Percentiles rank a stretch among this genome's conserved stretches.
phyloP scores from a whole-genome alignment of 495 filamentous ascomycete species.

The Patellaria atrata region DNA sequence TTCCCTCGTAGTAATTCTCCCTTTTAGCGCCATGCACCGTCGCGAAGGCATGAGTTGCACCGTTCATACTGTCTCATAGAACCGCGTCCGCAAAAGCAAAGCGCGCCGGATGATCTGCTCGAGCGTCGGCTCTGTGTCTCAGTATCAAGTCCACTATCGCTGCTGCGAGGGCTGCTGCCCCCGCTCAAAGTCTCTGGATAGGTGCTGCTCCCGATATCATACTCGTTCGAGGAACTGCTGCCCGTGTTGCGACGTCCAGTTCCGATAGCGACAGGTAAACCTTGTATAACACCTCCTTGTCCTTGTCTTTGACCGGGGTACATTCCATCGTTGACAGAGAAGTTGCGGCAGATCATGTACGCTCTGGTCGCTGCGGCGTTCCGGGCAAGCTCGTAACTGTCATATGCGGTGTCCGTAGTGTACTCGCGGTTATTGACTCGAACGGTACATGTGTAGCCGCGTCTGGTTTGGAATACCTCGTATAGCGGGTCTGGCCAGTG shows the following conservation, averaged over 20 bases:
- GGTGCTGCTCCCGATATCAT: conserved; percentile 27
- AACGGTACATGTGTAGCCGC: conserved; percentile 79
- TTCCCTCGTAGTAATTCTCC: too few species aligned
- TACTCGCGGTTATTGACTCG: conserved; percentile 96
- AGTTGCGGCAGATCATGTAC: conserved; percentile 96
- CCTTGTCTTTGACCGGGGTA: conserved; percentile 52
- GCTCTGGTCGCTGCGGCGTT: conserved; percentile 94
- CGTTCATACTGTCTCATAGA: conserved; percentile 16
- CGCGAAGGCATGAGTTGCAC: conserved; percentile 19
- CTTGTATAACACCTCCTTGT: conserved; percentile 66
- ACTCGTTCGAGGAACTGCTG: conserved; percentile 30
- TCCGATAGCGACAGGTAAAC: conserved; percentile 62
- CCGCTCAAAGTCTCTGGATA: conserved; percentile 31
- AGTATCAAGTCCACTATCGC: conserved; percentile 27
- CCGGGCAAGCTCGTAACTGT: conserved; percentile 65
- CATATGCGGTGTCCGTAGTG: conserved; percentile 75
- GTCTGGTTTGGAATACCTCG: conserved; percentile 56
- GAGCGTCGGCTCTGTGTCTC: conserved; percentile 16
- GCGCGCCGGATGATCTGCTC: conserved; percentile 14
- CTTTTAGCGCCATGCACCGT: conserved; percentile 15
- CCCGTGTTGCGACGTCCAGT: conserved; percentile 37
- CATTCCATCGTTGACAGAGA: conserved; percentile 96
- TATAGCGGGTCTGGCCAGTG: conserved; percentile 90
- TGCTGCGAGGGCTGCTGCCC: conserved; percentile 43
- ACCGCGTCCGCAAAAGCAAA: conserved; percentile 21